These are phyloP conservation scores for Tephrocybe sp. DNA, from an alignment of 768 basidiomycete species.

Conservation along the genomic window DNA sequence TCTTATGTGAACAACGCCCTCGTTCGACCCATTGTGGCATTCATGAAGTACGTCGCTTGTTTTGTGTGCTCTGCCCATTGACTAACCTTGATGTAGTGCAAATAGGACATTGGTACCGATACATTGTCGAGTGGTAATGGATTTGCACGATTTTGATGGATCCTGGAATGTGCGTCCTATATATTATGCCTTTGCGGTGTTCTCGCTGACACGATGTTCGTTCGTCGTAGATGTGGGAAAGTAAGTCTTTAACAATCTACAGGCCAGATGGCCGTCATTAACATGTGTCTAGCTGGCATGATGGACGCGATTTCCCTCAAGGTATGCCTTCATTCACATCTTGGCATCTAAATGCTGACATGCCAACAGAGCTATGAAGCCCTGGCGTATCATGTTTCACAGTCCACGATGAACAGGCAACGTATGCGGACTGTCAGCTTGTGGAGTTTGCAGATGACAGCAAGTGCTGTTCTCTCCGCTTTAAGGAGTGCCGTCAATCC, in stretches of 20 bases:
- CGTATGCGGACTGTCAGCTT: constrained; percentile 87
- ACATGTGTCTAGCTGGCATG: constrained; percentile 68
- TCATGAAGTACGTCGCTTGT: constrained; percentile 79
- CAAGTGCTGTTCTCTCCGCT: constrained; percentile 78
- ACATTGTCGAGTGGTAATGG: constrained; percentile 83
- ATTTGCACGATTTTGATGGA: constrained; percentile 87
- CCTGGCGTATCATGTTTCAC: constrained; percentile 91
- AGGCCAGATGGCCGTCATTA: constrained; percentile 16
- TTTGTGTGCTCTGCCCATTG: neutral
- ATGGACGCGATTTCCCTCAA: constrained; percentile 89
- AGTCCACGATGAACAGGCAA: constrained; percentile 79
- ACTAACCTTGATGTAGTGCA: constrained; percentile 48
- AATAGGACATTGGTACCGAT: constrained; percentile 95
- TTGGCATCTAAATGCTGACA: neutral
- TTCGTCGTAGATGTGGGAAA: constrained; percentile 80
- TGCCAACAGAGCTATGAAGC: constrained; percentile 75
- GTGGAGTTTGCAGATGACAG: constrained; percentile 95
- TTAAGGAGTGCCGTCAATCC: constrained; percentile 79
- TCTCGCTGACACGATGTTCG: constrained; percentile 10
- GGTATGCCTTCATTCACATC: constrained; percentile 32
- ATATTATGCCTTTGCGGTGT: constrained; percentile 2
- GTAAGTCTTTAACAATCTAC: constrained; percentile 35
- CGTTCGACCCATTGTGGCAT: constrained; percentile 93
- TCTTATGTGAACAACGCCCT: constrained; percentile 92
- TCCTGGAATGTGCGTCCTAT: constrained; percentile 81